These are phyloP conservation scores for Leccinum boreale DNA, from an alignment of 768 basidiomycete species.

Conservation along the genomic window DNA sequence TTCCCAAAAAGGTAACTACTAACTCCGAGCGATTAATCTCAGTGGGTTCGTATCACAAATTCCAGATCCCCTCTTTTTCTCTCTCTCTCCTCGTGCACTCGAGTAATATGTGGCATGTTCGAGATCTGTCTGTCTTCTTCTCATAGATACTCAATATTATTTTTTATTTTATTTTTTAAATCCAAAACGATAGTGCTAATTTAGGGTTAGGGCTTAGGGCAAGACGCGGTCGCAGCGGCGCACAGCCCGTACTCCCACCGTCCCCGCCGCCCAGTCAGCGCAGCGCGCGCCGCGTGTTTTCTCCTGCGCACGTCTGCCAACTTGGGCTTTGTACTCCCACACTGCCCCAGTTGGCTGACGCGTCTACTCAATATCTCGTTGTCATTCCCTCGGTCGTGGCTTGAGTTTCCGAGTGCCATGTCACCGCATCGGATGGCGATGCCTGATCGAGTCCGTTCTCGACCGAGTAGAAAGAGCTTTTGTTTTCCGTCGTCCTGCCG, in stretches of 20 bases:
- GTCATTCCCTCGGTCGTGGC: background rate
- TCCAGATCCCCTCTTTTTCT: background rate
- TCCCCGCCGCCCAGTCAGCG: constrained; percentile 2
- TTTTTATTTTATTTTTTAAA: background rate
- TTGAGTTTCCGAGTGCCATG: background rate
- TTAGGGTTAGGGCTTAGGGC: constrained; percentile 33
- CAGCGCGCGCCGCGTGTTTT: constrained; percentile 22
- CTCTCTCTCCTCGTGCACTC: background rate
- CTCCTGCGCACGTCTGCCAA: constrained; percentile 1
- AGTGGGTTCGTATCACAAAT: constrained; percentile 6
- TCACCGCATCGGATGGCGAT: background rate
- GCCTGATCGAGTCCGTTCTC: background rate
- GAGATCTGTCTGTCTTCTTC: constrained; percentile 6
- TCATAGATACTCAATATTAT: background rate
- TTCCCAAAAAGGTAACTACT: background rate
- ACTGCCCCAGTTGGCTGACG: background rate
- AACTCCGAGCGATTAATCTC: constrained; percentile 13
- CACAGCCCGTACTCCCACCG: constrained; percentile 17
- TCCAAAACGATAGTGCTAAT: constrained; percentile 1
- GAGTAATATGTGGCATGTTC: constrained; percentile 6
- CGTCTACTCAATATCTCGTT: background rate
- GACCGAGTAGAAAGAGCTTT: background rate
- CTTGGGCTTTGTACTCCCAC: background rate
- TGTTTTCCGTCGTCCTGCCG: background rate
- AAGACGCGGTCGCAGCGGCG: background rate